Evolutionary conservation across 768 basidiomycete species (phyloP), one percentile per base, ranked within the genome.

Genomic region (Artomyces pyxidatus): DNA sequence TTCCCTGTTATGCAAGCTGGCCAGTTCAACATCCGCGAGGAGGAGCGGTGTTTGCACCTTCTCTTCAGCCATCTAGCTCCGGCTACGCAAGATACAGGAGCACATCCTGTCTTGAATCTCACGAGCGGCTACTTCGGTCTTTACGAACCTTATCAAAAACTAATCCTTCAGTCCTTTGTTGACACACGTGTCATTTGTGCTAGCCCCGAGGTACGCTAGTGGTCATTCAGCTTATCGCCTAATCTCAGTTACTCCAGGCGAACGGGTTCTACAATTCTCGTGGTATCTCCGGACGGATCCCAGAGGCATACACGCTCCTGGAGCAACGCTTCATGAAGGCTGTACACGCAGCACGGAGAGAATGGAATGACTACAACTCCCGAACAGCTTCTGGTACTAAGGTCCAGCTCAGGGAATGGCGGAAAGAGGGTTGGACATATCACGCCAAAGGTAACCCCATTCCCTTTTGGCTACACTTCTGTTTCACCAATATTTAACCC

Each of bases 71-170:
- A 55, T 17, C 27, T 58, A 47, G 28, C 38, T 41, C 37, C 17
- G n/a, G 14, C 42, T 42, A n/a, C 12, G 27, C 12, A n/a, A 30
- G 17, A 46, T 8, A 8, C 17, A 14, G 21, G 32, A 4, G 59
- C 60, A 39, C 48, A 55, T 16, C 79, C 78, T n/a, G 59, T 77
- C 16, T 65, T 85, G 25, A 88, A 96, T 62, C 69, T 97, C 61
- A 99, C 96, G 6, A 93, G 85, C 58, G 96, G 96, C 10, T 99
- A 99, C 67, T 98, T 99, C 62, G 88, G 88, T 6, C 70, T 98
- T 27, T 88, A 87, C 61, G 69, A 74, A 50, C 77, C 76, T 11
- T 98, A 98, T 63, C 88, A 89, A 60, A 69, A 80, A 25, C 70
- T 83, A 30, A 71, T 88, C 11, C 72, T 96, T 22, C 62, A 73